Evolutionary conservation across 768 basidiomycete species (phyloP), one percentile per base, ranked within the genome.

Genomic region (Suillus discolor): DNA sequence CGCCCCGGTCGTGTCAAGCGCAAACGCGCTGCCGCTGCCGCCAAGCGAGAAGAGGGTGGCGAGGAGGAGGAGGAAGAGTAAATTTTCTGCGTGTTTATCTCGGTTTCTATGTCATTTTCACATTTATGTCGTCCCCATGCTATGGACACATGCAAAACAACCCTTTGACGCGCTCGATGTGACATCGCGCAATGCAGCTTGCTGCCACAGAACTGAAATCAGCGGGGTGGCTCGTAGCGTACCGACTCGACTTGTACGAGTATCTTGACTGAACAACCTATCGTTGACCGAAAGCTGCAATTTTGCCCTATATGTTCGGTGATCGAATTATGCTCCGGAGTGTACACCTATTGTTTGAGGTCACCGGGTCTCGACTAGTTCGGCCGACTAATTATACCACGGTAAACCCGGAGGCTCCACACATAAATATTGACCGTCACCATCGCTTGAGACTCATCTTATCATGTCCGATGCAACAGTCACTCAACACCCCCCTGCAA

Each of bases 1-100:
- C 90, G 92, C 67, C 84, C 93, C 68, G 96, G 96, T 73, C 97
- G 97, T 71, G 95, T 96, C 78, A 98, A 99, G 93, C 90, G 97
- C 80, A 99, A 97, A 92, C 94, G 96, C 76, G 94, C 92, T 66
- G 89, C 89, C 69, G 93, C 93, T 53, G 96, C 94, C 68, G 94
- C 91, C 69, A 93, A 92, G 84, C 93, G 89, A 83, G 93, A 91
- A 71, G 94, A 89, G 74, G 96, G 89, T 67, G 96, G 87, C 70
- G 94, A 92, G 42, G 94, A 89, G 55, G 95, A 95, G 75, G 95
- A 95, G 68, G 94, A 96, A 77, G 94, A 94, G 81, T 90, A 88
- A 80, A 76, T 62, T 25, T 61, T 42, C 65, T 66, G 57, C 71
- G 59, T 68, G 66, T 67, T 69, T 73, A 69, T 69, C 69, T 59